Evolutionary conservation across 1,139 yeast species (phyloP), one percentile per base, ranked within the genome.

Genomic region (Nakaseomyces sp.): DNA sequence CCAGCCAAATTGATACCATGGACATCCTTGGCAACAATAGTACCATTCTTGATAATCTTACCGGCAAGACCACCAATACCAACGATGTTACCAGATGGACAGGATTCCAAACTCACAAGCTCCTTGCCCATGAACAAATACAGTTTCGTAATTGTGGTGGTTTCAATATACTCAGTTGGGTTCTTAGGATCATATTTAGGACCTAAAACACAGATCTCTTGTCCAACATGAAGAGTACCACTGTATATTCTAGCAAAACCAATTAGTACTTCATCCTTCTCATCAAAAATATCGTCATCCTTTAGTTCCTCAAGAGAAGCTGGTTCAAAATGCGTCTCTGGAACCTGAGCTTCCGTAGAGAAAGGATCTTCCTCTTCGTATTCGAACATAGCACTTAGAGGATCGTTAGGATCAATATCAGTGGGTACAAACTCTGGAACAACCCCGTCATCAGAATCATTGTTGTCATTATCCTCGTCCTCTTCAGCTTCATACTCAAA

Each of bases 31-130:
- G 71, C 53, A 15, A 84, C 72, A 38, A 91, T 64, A 0, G 98
- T 88, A 41, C 95, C 98, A 58, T 81, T 86, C 62, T 93, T 93
- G 51, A 91, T 66, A 24, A 91, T 75, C 43, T 77, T 77, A 9
- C 85, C 84, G 17, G 83, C 96, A 35, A 93, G 71, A 0, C 98
- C 98, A 22, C 88, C 93, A 43, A 93, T 82, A 40, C 97, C 99
- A 6, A 87, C 94, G 51, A 93, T 87, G 53, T 85, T 87, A 29
- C 99, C 99, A 1, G 97, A 93, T 1, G 96, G 96, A 3, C 91
- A 96, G 10, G 72, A 73, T 25, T 81, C 74, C 54, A 93, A 71
- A 10, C 87, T 72, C 2, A 88, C 79, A 44, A 91, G 70, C 49
- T 91, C 97, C 50, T 91, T 72, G 12, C 98, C 99, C 98, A 93